Conservation (phyloP, 352 stramenopile species). For the Phytophthora quininea region DNA sequence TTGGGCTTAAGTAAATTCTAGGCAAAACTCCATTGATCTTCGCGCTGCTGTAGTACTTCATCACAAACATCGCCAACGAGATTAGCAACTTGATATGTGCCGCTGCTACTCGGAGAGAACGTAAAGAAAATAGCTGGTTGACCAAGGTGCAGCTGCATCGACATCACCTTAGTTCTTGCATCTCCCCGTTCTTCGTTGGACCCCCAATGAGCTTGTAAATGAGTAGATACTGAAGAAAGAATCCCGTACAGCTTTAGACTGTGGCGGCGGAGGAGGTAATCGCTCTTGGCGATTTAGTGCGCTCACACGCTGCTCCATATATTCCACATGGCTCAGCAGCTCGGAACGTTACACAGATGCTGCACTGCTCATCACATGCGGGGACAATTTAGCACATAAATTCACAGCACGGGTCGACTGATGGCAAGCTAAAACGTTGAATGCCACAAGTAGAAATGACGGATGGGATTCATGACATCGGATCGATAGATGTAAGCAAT, state of each 20-base stretch:
- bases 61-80: background rate
- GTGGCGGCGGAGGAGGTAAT: background rate
- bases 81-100: constrained; percentile 2
- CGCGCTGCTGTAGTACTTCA: background rate
- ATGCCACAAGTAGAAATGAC: constrained; percentile 12
- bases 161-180: constrained; percentile 4
- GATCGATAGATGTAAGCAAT: constrained; percentile 5
- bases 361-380: constrained; percentile 6
- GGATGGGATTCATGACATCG: constrained; percentile 1
- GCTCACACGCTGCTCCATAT: constrained; percentile 1
- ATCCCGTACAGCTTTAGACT: constrained; percentile 1
- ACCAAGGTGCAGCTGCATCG: background rate
- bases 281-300: background rate
- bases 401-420: constrained; percentile 1
- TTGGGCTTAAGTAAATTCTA: constrained; percentile 5
- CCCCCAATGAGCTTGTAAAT: constrained; percentile 4
- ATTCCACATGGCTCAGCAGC: constrained; percentile 7
- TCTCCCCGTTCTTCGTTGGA: constrained; percentile 9
- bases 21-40: constrained; percentile 2
- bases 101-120: constrained; percentile 2
- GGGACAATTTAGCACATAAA: background rate
- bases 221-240: constrained; percentile 1
- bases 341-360: constrained; percentile 6
- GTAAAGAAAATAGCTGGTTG: constrained; percentile 14
- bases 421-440: constrained; percentile 8